Evolutionary conservation across 495 filamentous ascomycete genomes (phyloP).

Genomic region (Podospora pseudoanserina): DNA sequence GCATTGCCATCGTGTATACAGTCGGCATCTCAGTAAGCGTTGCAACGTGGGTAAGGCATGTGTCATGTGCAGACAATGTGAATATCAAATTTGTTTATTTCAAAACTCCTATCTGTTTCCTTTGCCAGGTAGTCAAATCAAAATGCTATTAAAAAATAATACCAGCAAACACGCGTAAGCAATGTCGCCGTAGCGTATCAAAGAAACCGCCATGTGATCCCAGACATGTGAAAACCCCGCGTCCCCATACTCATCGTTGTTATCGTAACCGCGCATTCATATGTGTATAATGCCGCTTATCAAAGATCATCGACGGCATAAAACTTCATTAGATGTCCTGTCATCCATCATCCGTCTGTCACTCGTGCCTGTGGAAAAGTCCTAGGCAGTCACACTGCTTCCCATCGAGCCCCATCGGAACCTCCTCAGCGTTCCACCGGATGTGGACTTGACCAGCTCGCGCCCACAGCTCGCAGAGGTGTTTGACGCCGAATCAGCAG

Average conservation of each 20-base stretch:
- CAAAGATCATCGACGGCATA: not conserved
- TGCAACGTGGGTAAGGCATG: no score
- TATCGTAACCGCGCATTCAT: not conserved
- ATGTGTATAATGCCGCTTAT: not conserved
- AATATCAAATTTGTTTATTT: not conserved
- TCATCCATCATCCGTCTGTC: not conserved
- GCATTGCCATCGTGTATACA: no score
- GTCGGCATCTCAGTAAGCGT: no score
- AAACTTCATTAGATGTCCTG: not conserved
- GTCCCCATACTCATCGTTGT: not conserved
- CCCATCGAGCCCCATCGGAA: constrained; percentile 48
- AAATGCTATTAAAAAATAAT: not conserved
- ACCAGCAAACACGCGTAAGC: not conserved
- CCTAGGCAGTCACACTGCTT: constrained; percentile 41
- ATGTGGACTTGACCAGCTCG: constrained; percentile 39
- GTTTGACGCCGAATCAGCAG: constrained; percentile 38
- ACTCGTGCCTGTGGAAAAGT: not conserved
- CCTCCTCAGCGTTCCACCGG: constrained; percentile 40
- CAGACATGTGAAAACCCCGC: not conserved
- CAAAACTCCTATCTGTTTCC: not conserved
- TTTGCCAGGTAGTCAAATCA: not conserved
- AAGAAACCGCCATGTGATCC: not conserved
- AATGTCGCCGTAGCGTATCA: not conserved
- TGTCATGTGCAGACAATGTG: no score
- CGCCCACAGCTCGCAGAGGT: constrained; percentile 43